Percentiles rank a stretch among this genome's conserved stretches.
These are phyloP conservation scores for Aspergillus brunneoviolaceus DNA, from an alignment of 2,329 filamentous ascomycete species.

Conservation along the genomic window DNA sequence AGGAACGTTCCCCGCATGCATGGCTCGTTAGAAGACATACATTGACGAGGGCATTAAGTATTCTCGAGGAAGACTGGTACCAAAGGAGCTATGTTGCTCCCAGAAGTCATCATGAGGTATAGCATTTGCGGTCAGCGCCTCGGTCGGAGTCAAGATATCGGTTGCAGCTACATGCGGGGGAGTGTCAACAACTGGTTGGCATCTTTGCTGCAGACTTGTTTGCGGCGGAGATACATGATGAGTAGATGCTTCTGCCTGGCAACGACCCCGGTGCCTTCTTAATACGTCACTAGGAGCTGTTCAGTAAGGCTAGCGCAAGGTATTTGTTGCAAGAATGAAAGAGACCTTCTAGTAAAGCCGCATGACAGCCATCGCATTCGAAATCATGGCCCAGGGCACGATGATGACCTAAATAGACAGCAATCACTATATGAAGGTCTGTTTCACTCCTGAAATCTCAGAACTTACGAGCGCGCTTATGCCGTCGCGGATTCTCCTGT, in stretches of 20 bases:
- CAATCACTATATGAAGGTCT: not conserved
- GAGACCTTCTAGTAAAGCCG: not conserved
- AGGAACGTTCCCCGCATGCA: not conserved
- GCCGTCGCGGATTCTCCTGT: slow-evolving; percentile 6
- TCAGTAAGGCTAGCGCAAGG: no score
- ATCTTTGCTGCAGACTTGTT: no score
- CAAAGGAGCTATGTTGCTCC: not conserved
- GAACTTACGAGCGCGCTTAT: slow-evolving; percentile 6
- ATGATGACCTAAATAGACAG: not conserved
- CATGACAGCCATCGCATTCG: slow-evolving; percentile 3
- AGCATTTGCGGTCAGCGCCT: not conserved
- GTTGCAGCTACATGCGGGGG: no score
- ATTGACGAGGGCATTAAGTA: not conserved
- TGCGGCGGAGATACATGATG: no score
- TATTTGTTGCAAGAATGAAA: not conserved
- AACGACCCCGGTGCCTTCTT: not conserved
- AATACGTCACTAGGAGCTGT: not conserved
- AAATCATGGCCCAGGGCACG: not conserved
- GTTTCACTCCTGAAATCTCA: not conserved
- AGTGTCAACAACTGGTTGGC: no score
- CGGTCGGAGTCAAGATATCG: not conserved
- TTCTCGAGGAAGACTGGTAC: not conserved
- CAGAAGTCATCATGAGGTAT: not conserved
- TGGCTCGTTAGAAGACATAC: not conserved
- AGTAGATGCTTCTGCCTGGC: not conserved